Evolutionary conservation across 768 basidiomycete species (phyloP).

Genomic region (Asterophora lycoperdoides): DNA sequence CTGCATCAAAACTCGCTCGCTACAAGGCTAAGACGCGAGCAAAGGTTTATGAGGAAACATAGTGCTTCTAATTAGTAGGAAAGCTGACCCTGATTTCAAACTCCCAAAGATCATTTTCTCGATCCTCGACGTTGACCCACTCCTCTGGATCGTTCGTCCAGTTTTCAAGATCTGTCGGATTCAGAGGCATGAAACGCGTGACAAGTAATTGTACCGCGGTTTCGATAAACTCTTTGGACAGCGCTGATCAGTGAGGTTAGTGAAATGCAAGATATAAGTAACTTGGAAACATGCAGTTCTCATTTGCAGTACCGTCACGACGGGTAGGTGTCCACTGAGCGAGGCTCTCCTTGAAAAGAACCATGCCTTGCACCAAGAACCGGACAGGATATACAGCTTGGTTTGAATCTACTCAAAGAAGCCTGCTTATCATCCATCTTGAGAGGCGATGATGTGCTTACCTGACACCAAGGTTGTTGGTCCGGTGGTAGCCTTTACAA

Average conservation of each 20-base stretch:
- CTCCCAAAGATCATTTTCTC: slow-evolving; percentile 90
- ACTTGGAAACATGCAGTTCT: slow-evolving; percentile 43
- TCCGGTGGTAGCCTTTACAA: slow-evolving; percentile 63
- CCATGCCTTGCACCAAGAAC: slow-evolving; percentile 80
- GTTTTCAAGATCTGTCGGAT: slow-evolving; percentile 71
- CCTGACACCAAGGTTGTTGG: slow-evolving; percentile 54
- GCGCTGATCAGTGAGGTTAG: slow-evolving; percentile 32
- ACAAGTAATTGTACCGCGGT: slow-evolving; percentile 74
- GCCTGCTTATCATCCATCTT: background rate
- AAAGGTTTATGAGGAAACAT: background rate
- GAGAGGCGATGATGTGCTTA: slow-evolving; percentile 22
- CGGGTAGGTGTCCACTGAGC: slow-evolving; percentile 69
- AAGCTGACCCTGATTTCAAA: slow-evolving; percentile 78
- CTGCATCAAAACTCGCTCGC: slow-evolving; percentile 87
- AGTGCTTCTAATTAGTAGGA: background rate
- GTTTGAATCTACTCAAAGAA: slow-evolving; percentile 45
- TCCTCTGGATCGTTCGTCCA: slow-evolving; percentile 93
- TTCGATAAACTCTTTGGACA: slow-evolving; percentile 68
- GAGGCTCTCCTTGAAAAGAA: slow-evolving; percentile 79
- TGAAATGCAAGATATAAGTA: background rate
- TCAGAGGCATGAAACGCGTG: slow-evolving; percentile 80
- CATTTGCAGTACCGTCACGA: slow-evolving; percentile 56
- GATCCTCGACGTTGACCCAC: slow-evolving; percentile 88
- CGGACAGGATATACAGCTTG: slow-evolving; percentile 70
- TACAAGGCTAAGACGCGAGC: slow-evolving; percentile 63